phyloP scores from a whole-genome alignment of 805 yeast species.

The Metschnikowia anglica region DNA sequence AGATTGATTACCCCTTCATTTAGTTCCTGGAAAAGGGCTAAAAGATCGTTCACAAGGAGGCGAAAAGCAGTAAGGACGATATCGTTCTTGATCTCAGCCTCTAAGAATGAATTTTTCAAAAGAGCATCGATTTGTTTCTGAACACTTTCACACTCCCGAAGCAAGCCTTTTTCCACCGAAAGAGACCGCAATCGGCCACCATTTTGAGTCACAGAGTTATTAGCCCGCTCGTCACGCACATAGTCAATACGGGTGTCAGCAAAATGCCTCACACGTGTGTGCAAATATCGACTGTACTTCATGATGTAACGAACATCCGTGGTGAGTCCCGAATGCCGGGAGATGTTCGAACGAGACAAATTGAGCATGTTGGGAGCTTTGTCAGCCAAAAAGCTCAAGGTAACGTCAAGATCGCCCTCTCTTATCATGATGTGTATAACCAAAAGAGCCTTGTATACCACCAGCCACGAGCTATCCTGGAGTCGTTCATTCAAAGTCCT shows the following conservation, averaged over 20 bases:
- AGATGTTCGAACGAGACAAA: slow-evolving; percentile 36
- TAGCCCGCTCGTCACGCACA: slow-evolving; percentile 64
- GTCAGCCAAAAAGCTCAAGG: slow-evolving; percentile 56
- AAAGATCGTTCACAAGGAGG: slow-evolving; percentile 83
- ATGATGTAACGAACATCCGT: slow-evolving; percentile 56
- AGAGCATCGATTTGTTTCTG: slow-evolving; percentile 77
- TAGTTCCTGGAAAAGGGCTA: slow-evolving; percentile 81
- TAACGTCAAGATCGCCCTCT: slow-evolving; percentile 82
- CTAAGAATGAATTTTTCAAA: slow-evolving; percentile 70
- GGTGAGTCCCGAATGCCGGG: slow-evolving; percentile 37
- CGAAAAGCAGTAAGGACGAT: slow-evolving; percentile 81
- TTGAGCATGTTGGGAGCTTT: slow-evolving; percentile 51
- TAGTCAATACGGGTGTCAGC: slow-evolving; percentile 67
- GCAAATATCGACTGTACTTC: slow-evolving; percentile 71
- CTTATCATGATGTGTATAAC: slow-evolving; percentile 89
- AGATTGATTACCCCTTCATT: slow-evolving; percentile 96
- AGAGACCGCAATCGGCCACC: slow-evolving; percentile 65
- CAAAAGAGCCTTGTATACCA: slow-evolving; percentile 80
- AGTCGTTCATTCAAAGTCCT: slow-evolving; percentile 59
- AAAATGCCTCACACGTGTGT: slow-evolving; percentile 66
- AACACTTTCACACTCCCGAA: slow-evolving; percentile 83
- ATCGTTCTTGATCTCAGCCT: slow-evolving; percentile 81
- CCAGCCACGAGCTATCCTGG: slow-evolving; percentile 85
- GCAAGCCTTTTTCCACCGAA: slow-evolving; percentile 72
- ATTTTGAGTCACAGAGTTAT: slow-evolving; percentile 43